phyloP scores from a whole-genome alignment of 2,329 filamentous ascomycete genomes.

The Sphaerulina musiva region DNA sequence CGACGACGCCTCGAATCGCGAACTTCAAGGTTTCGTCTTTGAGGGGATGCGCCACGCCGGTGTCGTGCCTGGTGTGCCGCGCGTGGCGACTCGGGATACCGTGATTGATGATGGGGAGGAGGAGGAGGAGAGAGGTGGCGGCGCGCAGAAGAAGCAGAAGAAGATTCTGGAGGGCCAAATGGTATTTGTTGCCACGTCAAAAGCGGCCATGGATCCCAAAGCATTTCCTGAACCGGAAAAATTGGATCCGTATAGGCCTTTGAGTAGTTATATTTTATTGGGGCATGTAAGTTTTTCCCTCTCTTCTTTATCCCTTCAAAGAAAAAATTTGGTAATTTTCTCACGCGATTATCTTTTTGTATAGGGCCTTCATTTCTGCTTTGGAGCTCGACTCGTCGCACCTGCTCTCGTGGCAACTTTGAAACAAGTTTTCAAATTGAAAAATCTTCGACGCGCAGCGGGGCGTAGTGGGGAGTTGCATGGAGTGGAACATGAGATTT shows the following conservation, averaged over 20 bases:
- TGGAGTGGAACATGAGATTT: conserved; percentile 40
- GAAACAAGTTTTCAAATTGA: conserved; percentile 42
- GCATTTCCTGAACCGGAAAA: conserved; percentile 40
- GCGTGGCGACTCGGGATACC: conserved; percentile 42
- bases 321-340: too few species aligned
- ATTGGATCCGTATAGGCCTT: conserved; percentile 40
- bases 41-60: conserved; percentile 51
- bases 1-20: conserved; percentile 38
- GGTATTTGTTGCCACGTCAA: conserved; percentile 42
- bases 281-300: conserved; percentile 26
- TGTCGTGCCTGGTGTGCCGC: conserved; percentile 48
- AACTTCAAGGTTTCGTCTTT: conserved; percentile 49
- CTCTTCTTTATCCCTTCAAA: too few species aligned
- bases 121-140: conserved; percentile 37
- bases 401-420: conserved; percentile 38
- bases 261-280: conserved; percentile 35
- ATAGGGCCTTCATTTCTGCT: conserved; percentile 39
- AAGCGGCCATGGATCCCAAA: conserved; percentile 37
- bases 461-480: conserved; percentile 39
- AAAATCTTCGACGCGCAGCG: conserved; percentile 37
- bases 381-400: conserved; percentile 38
- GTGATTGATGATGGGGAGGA: conserved; percentile 39
- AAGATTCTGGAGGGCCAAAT: conserved; percentile 42
- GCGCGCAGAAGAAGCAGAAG: conserved; percentile 24
- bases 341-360: too few species aligned